Evolutionary conservation across 1,284 basidiomycete species (phyloP).

Genomic region (Austroboletus niveus): DNA sequence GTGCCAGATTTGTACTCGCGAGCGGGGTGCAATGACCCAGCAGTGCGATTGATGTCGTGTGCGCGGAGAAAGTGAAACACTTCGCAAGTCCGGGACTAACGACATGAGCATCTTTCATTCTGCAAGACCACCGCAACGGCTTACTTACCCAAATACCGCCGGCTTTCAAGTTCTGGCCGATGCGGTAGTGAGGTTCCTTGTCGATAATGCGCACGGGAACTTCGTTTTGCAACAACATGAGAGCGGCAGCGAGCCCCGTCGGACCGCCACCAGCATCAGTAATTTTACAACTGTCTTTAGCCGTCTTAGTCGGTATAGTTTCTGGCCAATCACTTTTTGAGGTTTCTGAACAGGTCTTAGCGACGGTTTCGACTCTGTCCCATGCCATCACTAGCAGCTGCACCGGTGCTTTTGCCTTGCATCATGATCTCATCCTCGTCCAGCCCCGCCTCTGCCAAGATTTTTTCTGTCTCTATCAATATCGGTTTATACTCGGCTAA

Average conservation of each 20-base stretch:
- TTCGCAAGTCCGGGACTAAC: constrained; percentile 33
- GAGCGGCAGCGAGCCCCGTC: constrained; percentile 48
- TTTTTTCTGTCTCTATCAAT: constrained; percentile 77
- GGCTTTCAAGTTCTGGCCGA: constrained; percentile 25
- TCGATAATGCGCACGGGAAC: constrained; percentile 39
- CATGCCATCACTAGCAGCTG: constrained; percentile 15
- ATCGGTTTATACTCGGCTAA: constrained; percentile 74
- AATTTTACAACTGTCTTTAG: no score
- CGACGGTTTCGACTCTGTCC: constrained; percentile 55
- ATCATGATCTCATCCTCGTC: constrained; percentile 77
- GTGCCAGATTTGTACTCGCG: constrained; percentile 21
- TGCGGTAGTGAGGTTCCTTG: constrained; percentile 22
- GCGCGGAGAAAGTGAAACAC: constrained; percentile 27
- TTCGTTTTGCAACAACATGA: constrained; percentile 42
- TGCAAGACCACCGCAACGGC: not conserved
- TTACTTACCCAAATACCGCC: constrained; percentile 31
- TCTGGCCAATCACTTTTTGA: no score
- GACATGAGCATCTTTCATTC: not conserved
- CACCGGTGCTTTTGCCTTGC: constrained; percentile 30
- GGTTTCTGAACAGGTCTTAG: constrained; percentile 1
- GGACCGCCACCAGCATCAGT: constrained; percentile 55
- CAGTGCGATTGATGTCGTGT: constrained; percentile 16
- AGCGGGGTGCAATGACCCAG: not conserved
- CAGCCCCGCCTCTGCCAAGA: constrained; percentile 81
- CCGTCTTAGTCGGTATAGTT: no score